Evolutionary conservation across 805 yeast genomes (phyloP), one percentile per base, ranked within the genome.

Genomic region (Nakazawaea wyomingensis): DNA sequence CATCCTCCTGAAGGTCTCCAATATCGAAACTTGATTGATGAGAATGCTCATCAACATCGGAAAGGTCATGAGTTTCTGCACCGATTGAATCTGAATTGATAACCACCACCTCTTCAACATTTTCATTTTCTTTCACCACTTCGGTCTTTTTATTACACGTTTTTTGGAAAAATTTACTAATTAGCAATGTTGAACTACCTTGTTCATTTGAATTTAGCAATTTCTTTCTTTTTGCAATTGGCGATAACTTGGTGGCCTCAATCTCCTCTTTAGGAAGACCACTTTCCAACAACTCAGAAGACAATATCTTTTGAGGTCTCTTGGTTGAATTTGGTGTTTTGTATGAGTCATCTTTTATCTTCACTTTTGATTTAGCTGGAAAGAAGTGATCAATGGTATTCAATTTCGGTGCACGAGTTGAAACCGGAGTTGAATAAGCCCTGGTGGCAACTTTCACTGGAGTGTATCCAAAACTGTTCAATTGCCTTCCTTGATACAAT

Each of bases 141-240:
- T 29, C 16, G 32, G 32, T 29, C 7, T 24, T 10, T 24, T 24
- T 24, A 24, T 24, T 24, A 24, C 27, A 10, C 10, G 7, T 24
- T 8, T 24, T 10, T 8, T 24, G 27, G 37, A 57, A 54, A 34
- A 53, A 53, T 31, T 46, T 45, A 41, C 63, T 53, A 4, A 41
- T 22, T 9, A 11, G 24, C 16, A 26, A 31, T 14, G 34, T 20
- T 3, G 20, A 11, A 13, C 18, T 24, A 14, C 9, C 13, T 6
- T 43, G 40, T 7, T 44, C 42, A 9, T 45, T 51, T 19, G 28
- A 41, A 27, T 49, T 47, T 4, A 61, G 47, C 3, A 56, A 8
- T 41, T 49, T 58, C 19, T 53, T 54, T 21, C 64, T 51, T 33
- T 60, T 61, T 7, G 55, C 22, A 2, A 49, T 46, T 4, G 60